Conservation (phyloP, 768 basidiomycete genomes). For the Pisolithus albus region DNA sequence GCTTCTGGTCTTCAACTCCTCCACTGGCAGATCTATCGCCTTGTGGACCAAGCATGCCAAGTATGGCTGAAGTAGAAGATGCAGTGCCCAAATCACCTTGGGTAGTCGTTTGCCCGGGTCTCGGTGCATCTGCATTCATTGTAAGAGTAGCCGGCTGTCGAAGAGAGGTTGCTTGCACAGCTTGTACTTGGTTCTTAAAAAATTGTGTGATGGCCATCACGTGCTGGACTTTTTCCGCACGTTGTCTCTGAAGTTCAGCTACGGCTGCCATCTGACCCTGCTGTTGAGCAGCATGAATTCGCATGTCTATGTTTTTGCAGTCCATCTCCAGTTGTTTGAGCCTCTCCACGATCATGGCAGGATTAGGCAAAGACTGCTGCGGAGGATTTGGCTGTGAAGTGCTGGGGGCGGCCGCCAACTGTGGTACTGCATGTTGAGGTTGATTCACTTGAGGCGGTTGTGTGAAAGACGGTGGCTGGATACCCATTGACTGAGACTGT, state of each 20-base stretch:
- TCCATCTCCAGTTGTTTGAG: slow-evolving; percentile 1
- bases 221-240: background rate
- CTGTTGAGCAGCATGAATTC: slow-evolving; percentile 10
- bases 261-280: slow-evolving; percentile 14
- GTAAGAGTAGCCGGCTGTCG: background rate
- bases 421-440: background rate
- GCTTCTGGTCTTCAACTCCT: slow-evolving; percentile 17
- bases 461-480: background rate
- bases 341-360: slow-evolving; percentile 18
- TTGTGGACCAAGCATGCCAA: slow-evolving; percentile 2
- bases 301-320: slow-evolving; percentile 9
- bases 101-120: background rate
- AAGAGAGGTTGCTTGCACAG: slow-evolving; percentile 2
- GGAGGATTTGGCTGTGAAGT: slow-evolving; percentile 12
- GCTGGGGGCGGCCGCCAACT: background rate
- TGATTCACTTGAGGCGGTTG: background rate
- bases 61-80: slow-evolving; percentile 4
- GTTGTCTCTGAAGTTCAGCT: slow-evolving; percentile 10
- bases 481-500: background rate
- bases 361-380: slow-evolving; percentile 6
- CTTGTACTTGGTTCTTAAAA: slow-evolving; percentile 13
- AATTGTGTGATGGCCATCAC: slow-evolving; percentile 10
- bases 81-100: background rate
- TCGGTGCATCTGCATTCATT: background rate
- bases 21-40: slow-evolving; percentile 4